These are phyloP conservation scores for Salisapilia sapeloensis DNA, from an alignment of 352 stramenopile species.

Conservation along the genomic window DNA sequence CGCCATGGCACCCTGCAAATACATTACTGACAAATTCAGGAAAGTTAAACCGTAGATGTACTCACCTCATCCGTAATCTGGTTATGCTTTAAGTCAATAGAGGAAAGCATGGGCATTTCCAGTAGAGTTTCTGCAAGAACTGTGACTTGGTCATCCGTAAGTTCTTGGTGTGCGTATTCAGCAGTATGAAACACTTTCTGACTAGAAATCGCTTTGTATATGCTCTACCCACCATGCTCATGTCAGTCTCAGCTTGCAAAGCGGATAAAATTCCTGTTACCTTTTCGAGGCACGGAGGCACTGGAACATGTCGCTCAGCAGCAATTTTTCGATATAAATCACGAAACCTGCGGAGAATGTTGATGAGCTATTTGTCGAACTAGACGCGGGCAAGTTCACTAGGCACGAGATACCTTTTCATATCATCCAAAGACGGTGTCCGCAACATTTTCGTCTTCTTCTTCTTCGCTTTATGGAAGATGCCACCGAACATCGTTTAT, in stretches of 20 bases:
- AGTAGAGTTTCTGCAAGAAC: slow-evolving; percentile 53
- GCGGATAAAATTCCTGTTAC: slow-evolving; percentile 8
- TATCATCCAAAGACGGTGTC: slow-evolving; percentile 50
- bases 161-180: slow-evolving; percentile 65
- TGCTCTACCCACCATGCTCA: slow-evolving; percentile 15
- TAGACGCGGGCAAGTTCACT: background rate
- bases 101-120: slow-evolving; percentile 63
- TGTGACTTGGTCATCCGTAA: slow-evolving; percentile 65
- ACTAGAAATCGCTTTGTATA: slow-evolving; percentile 75
- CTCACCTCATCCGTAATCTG: slow-evolving; percentile 60
- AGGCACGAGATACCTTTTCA: slow-evolving; percentile 53
- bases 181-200: slow-evolving; percentile 57
- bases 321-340: slow-evolving; percentile 48
- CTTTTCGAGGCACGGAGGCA: slow-evolving; percentile 51
- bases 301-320: slow-evolving; percentile 34
- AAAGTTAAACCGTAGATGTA: background rate
- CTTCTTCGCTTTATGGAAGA: slow-evolving; percentile 60
- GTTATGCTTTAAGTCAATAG: slow-evolving; percentile 61
- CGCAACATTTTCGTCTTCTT: slow-evolving; percentile 52
- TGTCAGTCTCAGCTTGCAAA: background rate
- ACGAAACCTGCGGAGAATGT: slow-evolving; percentile 21
- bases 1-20: slow-evolving; percentile 39
- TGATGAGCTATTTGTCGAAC: background rate
- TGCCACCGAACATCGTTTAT: slow-evolving; percentile 46
- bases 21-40: background rate